These are phyloP conservation scores for Pythium monospermum DNA, from an alignment of 352 stramenopile species.

Conservation along the genomic window DNA sequence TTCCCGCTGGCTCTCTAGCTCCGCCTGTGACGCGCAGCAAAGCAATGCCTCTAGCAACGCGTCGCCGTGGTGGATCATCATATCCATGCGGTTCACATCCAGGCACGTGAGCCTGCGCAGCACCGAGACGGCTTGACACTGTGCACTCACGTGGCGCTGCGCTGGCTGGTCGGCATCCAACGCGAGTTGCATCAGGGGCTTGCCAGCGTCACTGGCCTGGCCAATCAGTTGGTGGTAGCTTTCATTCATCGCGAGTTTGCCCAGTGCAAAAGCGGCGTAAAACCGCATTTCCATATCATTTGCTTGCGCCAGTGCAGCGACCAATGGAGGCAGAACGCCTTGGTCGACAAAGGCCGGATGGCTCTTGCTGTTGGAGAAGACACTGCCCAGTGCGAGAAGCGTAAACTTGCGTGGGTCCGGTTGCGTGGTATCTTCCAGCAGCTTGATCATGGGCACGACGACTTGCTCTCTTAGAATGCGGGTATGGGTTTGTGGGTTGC, in stretches of 20 bases:
- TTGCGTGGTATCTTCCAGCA: constrained; percentile 37
- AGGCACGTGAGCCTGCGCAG: constrained; percentile 83
- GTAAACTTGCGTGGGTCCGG: constrained; percentile 72
- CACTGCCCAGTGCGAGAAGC: constrained; percentile 78
- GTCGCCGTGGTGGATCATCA: constrained; percentile 56
- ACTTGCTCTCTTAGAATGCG: constrained; percentile 61
- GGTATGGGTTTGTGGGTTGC: constrained; percentile 77
- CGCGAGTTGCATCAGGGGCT: constrained; percentile 48
- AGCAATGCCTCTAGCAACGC: constrained; percentile 53
- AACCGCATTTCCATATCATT: constrained; percentile 91
- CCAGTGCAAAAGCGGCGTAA: constrained; percentile 90
- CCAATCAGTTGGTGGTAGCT: constrained; percentile 62
- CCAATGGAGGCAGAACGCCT: constrained; percentile 64
- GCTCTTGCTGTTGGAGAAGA: constrained; percentile 61
- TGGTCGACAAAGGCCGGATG: constrained; percentile 68
- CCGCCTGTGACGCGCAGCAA: constrained; percentile 31
- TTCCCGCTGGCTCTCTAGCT: constrained; percentile 89
- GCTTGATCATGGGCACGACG: constrained; percentile 44
- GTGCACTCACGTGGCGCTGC: constrained; percentile 40
- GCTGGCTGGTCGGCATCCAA: constrained; percentile 35
- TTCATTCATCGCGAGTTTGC: constrained; percentile 89
- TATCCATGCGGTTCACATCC: constrained; percentile 79
- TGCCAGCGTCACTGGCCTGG: constrained; percentile 40
- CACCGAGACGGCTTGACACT: constrained; percentile 89
- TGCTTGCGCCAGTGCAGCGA: constrained; percentile 47